phyloP scores from a whole-genome alignment of 345 rosid genomes.

The Pseudoturritis turrita region DNA sequence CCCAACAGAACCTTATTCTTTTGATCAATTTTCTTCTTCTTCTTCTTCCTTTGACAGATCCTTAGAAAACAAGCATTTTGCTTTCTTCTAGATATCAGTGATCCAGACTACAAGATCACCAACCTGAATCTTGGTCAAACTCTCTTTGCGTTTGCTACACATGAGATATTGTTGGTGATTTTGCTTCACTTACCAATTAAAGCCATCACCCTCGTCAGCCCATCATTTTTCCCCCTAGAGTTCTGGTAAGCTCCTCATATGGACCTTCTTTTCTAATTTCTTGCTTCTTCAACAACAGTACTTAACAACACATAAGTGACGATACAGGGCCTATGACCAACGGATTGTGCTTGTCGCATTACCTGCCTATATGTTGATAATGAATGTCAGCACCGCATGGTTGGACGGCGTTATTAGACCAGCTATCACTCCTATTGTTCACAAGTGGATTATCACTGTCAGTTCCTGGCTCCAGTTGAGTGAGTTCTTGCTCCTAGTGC shows the following conservation, averaged over 20 bases:
- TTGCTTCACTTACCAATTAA: constrained; percentile 11
- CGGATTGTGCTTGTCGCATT: too few relatives aligned
- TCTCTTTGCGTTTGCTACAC: constrained; percentile 11
- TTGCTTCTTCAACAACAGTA: background rate
- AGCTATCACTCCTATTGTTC: background rate
- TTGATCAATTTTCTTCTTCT: background rate
- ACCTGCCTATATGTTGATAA: too few relatives aligned
- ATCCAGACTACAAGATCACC: constrained; percentile 19
- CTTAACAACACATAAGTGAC: too few relatives aligned
- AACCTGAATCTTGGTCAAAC: constrained; percentile 1
- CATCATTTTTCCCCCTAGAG: constrained; percentile 21
- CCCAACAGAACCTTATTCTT: background rate
- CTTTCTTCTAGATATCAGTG: constrained; percentile 15
- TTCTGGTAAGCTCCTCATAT: constrained; percentile 13
- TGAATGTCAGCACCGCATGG: background rate
- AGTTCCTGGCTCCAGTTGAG: constrained; percentile 17
- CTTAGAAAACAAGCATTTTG: constrained; percentile 17
- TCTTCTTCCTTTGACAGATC: background rate
- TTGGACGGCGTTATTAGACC: background rate
- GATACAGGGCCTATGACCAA: background rate
- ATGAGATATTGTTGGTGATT: constrained; percentile 19
- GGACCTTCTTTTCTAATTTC: background rate
- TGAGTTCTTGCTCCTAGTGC: constrained; percentile 12
- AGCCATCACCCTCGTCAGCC: background rate
- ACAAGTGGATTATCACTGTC: constrained; percentile 16